A percentile compares a stretch with the other conserved stretches of the same genome.
These are phyloP conservation scores for Pythium chondricola DNA, from an alignment of 352 stramenopile genomes.

Conservation along the genomic window DNA sequence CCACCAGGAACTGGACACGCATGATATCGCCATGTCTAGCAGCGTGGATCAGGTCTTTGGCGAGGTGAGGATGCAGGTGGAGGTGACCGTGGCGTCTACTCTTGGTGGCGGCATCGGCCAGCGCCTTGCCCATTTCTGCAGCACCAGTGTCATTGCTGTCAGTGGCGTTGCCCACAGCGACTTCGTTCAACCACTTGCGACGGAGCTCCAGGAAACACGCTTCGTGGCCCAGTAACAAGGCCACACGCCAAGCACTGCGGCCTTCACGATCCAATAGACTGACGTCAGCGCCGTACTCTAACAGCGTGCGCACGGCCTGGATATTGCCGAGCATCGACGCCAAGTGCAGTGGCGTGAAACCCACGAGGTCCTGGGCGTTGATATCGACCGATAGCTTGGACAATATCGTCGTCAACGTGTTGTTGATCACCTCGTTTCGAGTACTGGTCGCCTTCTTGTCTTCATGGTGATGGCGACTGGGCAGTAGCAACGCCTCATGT, in stretches of 20 bases:
- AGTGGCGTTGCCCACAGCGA: background rate
- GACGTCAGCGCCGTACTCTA: slow-evolving; percentile 46
- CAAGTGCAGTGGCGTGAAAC: slow-evolving; percentile 52
- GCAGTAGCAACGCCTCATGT: slow-evolving; percentile 36
- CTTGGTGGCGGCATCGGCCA: slow-evolving; percentile 4
- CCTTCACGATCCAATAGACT: slow-evolving; percentile 29
- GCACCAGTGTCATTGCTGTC: background rate
- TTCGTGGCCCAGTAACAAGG: slow-evolving; percentile 42
- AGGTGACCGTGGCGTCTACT: background rate
- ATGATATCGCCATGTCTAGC: background rate
- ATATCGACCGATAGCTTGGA: slow-evolving; percentile 27
- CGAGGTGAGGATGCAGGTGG: slow-evolving; percentile 12
- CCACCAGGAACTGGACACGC: slow-evolving; percentile 1
- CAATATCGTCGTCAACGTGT: slow-evolving; percentile 26
- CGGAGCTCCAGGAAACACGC: slow-evolving; percentile 60
- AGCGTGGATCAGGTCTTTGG: background rate
- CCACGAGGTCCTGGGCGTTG: slow-evolving; percentile 46
- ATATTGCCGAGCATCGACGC: slow-evolving; percentile 42
- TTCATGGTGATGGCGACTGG: slow-evolving; percentile 18
- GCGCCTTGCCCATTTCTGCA: background rate
- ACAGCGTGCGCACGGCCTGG: slow-evolving; percentile 26
- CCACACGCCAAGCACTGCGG: slow-evolving; percentile 56
- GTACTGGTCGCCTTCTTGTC: slow-evolving; percentile 2
- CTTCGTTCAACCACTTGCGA: slow-evolving; percentile 41
- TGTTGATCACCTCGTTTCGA: slow-evolving; percentile 21